Evolutionary conservation across 352 stramenopile species (phyloP), one percentile per base, ranked within the genome.

Genomic region (Pythium aristosporum): DNA sequence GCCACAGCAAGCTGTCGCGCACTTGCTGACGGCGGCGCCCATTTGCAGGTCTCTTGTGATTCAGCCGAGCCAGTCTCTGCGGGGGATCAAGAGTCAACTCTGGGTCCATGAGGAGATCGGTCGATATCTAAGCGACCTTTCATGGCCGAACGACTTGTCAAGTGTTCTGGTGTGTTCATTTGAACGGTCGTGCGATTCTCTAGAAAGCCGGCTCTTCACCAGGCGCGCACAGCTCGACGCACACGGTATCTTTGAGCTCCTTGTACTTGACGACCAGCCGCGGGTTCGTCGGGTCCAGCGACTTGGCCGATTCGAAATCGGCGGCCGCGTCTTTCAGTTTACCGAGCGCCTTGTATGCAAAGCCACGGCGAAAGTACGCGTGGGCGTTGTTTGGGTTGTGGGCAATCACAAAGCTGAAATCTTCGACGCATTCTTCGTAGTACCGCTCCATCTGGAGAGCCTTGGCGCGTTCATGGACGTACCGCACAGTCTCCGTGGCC

Each of bases 211-310:
- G 81, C 57, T 94, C 85, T 42, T 91, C 47, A 10, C 85, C 85
- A 52, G 81, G 80, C 18, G 71, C 63, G 28, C 85, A 94, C 0
- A 92, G 67, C 6, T 89, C 72, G 57, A 94, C 67, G 61, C 85
- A 94, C 43, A 92, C 80, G 18, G 74, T 88, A 44, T 87, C 75
- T 15, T 73, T 73, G 50, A 94, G 63, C 66, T 87, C 77, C 48
- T 86, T 88, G 69, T 93, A 96, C 57, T 93, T 92, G 66, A 94
- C 70, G 12, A 89, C 78, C 2, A 96, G 72, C 57, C 80, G 65
- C 0, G 85, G 77, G 59, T 92, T 89, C 30, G 59, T 77, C 21
- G 85, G 85, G 25, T 88, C 80, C 32, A 94, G 68, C 18, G 75
- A 47, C 37, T 80, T 85, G 42, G 85, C 85, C 11, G 72, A 83